Base-by-base conservation (phyloP, 495 filamentous ascomycete genomes). In the Talaromyces stipitatus region DNA sequence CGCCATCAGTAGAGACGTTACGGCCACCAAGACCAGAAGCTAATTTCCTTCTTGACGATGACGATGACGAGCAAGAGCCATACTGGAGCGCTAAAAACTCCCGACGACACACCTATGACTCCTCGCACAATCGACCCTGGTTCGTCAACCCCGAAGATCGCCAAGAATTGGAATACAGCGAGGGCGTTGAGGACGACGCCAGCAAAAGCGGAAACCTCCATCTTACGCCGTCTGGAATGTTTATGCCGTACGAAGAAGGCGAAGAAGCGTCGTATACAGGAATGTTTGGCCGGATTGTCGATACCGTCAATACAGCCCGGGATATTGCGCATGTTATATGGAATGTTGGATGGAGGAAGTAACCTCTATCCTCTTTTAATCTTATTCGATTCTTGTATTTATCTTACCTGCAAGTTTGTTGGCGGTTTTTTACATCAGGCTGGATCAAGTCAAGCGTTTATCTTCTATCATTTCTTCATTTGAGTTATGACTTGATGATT, bases 281-380 rank as follows among this genome's bases (percentile, higher is more conserved):
- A 20, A 72, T 97, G 32, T 82, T 97, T 60, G 89, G 90, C 57
- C 82, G 85, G 60, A 86, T 97, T 22, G 84, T 94, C 64, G 90
- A 97, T 68, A 94, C 91, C 41, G 89, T 98, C 64, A 97, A 98
- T 74, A 97, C 92, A 7, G 92, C 92, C 43, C 86, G 85, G 61
- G 94, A 98, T 63, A 98, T 98, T 62, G 91, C 88, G 33, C 90
- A 95, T 75, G 91, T 97, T 33, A 90, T 97, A 61, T 95, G 91
- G 92, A 98, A 98, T 67, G 94, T 97, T 55, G 92, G 92, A 32
- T 97, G 92, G 94, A 82, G 88, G 61, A 79, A 83, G 60, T 91
- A 64, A 87, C 23, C 12, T 54, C 18, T 26, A 28, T 7, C 12
- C 24, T 16, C 4, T 18, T 56, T 4, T 36, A 10, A 5, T 50